Base-by-base conservation (phyloP, 371 early-diverging fungal genomes). In the Nosema muscidifuracis region DNA sequence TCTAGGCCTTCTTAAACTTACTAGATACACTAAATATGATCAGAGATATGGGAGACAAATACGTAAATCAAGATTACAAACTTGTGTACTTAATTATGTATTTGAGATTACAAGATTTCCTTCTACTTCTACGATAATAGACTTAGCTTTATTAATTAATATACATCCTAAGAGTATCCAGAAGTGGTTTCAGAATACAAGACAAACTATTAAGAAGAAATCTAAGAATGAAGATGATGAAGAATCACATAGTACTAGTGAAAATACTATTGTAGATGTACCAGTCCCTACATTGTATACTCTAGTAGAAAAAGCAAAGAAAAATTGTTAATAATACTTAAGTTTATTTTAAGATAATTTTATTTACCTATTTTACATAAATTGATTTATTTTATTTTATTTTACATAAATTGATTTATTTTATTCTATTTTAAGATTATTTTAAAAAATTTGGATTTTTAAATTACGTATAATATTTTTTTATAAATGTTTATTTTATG, bases 141-240 rank as follows among this genome's bases (percentile, higher is more conserved):
- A 73, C 20, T 15, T 78, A 9, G 78, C 73, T 47, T 22, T 73
- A 58, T 61, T 78, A 28, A 47, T 78, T n/a, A 68, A 71, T 65
- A 50, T 78, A 24, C 44, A 68, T 33, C 74, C 67, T 28, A 67
- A 65, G 42, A 71, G 71, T 28, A 55, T 78, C 20, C 78, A 78
- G 56, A 71, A 72, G 26, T 78, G 78, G 78, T 78, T 78, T 34
- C 78, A 78, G 56, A 78, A 78, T 43, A 51, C 58, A 18, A 69
- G 78, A 38, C 77, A 76, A 57, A 61, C 60, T 34, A 43, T 42
- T 34, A 64, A 63, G 18, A 63, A 47, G 56, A 72, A 64, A 40
- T 64, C 20, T 12, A 42, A 4, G 7, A n/a, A 13, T 2, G n/a
- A n/a, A n/a, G n/a, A n/a, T n/a, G n/a, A n/a, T n/a, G n/a, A n/a